Evolutionary conservation across 2,329 filamentous ascomycete genomes (phyloP), one percentile per base, ranked within the genome.

Genomic region (Aureobasidium sp.): DNA sequence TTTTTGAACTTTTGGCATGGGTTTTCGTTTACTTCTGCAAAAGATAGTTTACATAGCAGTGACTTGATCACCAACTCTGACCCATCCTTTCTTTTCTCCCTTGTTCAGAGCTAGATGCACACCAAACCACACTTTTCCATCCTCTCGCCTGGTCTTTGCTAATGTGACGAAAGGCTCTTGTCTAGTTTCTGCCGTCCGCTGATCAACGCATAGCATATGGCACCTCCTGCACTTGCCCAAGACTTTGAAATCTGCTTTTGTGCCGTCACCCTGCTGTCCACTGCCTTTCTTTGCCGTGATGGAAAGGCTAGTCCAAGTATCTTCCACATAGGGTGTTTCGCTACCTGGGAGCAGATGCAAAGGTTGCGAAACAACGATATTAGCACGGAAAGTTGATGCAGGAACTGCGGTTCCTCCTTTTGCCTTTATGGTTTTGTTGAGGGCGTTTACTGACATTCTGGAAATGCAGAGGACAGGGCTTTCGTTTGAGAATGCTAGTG

Each of bases 171-270:
- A 96, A 0, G 94, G 94, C 73, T 97, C 94, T 65, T 91, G 85
- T 65, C 86, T 85, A 72, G 86, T 89, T 65, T 85, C 81, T 0
- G 86, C 91, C 13, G 88, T 96, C 50, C 85, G 79, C 72, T 97
- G 94, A 69, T 99, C 87, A 49, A 97, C 85, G 71, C 93, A 97
- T 10, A 99, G 88, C 92, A 99, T 97, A 72, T 96, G 91, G 68
- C 94, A 99, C 63, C 94, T 80, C 63, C 91, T 84, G 69, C 94
- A 99, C 3, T 89, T 84, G 0, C 92, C 93, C 5, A 97, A 76
- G 69, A 95, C 84, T 64, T 88, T 80, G 89, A 10, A 75, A 21
- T 1, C 88, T 88, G 9, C 76, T 79, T 44, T 13, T 1, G 6
- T 16, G 10, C 15, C 8, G n/a, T 16, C 30, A 4, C 9, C 5